A percentile compares a stretch with the other conserved stretches of the same genome.
These are phyloP conservation scores for Aspergillus texensis DNA, from an alignment of 2,329 filamentous ascomycete species.

Conservation along the genomic window DNA sequence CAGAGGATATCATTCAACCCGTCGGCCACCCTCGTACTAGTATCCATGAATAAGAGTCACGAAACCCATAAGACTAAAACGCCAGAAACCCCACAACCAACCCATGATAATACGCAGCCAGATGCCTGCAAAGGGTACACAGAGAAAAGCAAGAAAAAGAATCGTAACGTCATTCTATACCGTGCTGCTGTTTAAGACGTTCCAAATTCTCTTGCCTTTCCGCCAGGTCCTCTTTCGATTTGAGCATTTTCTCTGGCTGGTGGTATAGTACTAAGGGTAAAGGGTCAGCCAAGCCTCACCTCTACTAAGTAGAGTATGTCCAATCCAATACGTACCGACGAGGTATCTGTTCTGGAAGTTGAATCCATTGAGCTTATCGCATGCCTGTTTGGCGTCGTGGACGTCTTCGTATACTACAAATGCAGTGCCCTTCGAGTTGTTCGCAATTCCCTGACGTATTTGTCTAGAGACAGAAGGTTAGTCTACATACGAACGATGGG, in stretches of 20 bases:
- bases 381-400: constrained; percentile 96
- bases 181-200: constrained; percentile 95
- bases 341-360: constrained; percentile 99
- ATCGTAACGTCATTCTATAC: constrained; percentile 79
- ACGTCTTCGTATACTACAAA: constrained; percentile 99
- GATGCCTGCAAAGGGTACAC: constrained; percentile 37
- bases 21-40: constrained; percentile 29
- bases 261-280: constrained; percentile 66
- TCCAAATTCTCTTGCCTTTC: constrained; percentile 96
- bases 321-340: constrained; percentile 69
- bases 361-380: constrained; percentile 99
- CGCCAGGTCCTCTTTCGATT: constrained; percentile 90
- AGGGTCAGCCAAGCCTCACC: constrained; percentile 10
- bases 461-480: constrained; percentile 62
- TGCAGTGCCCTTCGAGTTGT: constrained; percentile 95
- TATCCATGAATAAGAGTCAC: constrained; percentile 30
- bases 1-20: constrained; percentile 30
- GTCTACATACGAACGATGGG: neutral
- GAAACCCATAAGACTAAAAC: constrained; percentile 42
- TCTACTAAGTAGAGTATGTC: neutral
- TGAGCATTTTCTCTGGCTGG: constrained; percentile 76
- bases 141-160: constrained; percentile 32
- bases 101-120: constrained; percentile 36
- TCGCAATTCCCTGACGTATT: constrained; percentile 97
- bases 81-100: constrained; percentile 45